phyloP scores from a whole-genome alignment of 1,284 basidiomycete genomes.

The Cutaneotrichosporon arboriforme region DNA sequence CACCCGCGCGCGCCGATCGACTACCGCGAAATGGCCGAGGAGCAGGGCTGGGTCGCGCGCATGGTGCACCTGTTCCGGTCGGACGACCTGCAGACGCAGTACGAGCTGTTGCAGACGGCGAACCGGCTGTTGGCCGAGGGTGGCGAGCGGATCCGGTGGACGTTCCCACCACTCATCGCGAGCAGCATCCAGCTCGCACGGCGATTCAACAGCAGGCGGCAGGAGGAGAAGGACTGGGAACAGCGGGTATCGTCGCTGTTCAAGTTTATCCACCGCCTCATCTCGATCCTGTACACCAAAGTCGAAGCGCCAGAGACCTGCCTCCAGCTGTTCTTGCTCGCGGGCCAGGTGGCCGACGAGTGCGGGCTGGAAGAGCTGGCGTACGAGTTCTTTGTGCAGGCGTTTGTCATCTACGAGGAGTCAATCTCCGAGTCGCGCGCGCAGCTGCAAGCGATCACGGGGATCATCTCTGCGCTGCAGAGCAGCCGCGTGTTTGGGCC shows the following conservation, averaged over 20 bases:
- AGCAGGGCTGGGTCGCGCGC: constrained; percentile 92
- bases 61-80: constrained; percentile 91
- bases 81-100: constrained; percentile 75
- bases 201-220: constrained; percentile 69
- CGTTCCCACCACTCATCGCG: constrained; percentile 88
- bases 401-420: constrained; percentile 93
- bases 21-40: constrained; percentile 84
- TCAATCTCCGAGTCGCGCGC: constrained; percentile 86
- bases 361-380: constrained; percentile 88
- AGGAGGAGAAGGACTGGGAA: constrained; percentile 70
- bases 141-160: constrained; percentile 88
- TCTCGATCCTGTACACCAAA: constrained; percentile 80
- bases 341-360: constrained; percentile 85
- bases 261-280: constrained; percentile 86
- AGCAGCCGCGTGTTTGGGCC: constrained; percentile 75
- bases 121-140: constrained; percentile 79
- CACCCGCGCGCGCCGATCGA: constrained; percentile 53
- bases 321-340: constrained; percentile 84
- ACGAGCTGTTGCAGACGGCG: constrained; percentile 76
- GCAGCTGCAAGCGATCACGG: constrained; percentile 85
- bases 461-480: constrained; percentile 82
- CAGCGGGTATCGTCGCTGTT: constrained; percentile 73
- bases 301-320: constrained; percentile 86
- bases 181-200: constrained; percentile 82
- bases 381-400: constrained; percentile 93